Evolutionary conservation across 2,329 filamentous ascomycete genomes (phyloP), one percentile per base, ranked within the genome.

Genomic region (Ambrosiella xylebori): DNA sequence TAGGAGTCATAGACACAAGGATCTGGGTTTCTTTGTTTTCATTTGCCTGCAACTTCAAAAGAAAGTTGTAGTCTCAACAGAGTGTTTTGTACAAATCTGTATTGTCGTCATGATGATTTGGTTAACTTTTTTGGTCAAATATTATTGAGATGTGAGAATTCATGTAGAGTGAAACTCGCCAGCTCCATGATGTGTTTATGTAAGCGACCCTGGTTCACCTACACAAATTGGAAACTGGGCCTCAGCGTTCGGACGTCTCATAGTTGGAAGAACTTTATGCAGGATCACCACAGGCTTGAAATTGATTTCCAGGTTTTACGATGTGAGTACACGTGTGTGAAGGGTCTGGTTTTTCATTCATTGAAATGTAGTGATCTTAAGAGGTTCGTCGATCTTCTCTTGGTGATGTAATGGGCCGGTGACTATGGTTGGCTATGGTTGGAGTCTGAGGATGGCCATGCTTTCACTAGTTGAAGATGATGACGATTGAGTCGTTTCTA

Each of bases 11-110:
- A 51, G 41, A 55, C 44, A 55, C 39, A 52, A 52, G 56, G 49
- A 49, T 51, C 49, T 54, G 51, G 52, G 57, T 37, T 55, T 58
- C n/a, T 58, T 49, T 58, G 52, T 50, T 58, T 47, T 58, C 52
- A 15, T 35, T 40, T 51, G 7, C 13, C 11, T 36, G 11, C 37
- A 57, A 41, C 38, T 51, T 39, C 54, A 51, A 11, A 3, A 27
- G 52, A 38, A 54, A 15, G 35, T 54, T 57, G 45, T 52, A 17
- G 12, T 54, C 39, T 39, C 35, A 58, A 55, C 56, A 57, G 56
- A 57, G 7, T 57, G 17, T 57, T 57, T 53, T 41, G 12, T 44
- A 27, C 27, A 27, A 27, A 27, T 27, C 27, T 3, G 27, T 27
- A 27, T 27, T 27, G 27, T 27, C 27, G 3, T 5, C 2, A 27